phyloP scores from a whole-genome alignment of 306 rosid species.

The Acacia melanoxylon region DNA sequence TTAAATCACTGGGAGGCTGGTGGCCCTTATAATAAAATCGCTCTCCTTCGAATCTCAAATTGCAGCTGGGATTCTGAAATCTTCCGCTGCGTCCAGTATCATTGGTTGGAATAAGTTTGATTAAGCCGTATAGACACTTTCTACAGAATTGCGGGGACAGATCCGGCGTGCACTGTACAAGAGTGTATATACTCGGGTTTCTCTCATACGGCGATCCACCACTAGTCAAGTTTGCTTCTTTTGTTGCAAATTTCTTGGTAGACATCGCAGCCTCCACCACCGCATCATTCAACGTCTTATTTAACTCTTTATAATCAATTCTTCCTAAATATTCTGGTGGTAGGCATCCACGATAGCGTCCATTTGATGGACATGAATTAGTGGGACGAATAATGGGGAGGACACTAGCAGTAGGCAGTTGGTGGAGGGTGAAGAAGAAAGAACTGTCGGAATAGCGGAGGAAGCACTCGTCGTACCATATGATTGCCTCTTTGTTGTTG shows the following conservation, averaged over 20 bases:
- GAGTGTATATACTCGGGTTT: no score
- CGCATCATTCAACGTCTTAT: not conserved
- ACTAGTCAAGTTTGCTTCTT: not conserved
- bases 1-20: not conserved
- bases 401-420: no score
- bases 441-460: no score
- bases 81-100: no score
- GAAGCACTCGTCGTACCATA: no score
- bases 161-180: not conserved
- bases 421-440: no score
- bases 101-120: not conserved
- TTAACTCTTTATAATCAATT: no score
- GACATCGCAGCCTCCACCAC: not conserved
- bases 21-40: not conserved
- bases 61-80: not conserved
- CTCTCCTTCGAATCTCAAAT: not conserved
- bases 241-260: not conserved
- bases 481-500: no score
- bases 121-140: not conserved
- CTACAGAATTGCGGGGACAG: not conserved
- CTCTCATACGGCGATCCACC: not conserved
- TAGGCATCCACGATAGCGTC: no score
- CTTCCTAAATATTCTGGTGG: no score
- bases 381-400: no score
- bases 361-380: no score